Conservation (phyloP, 176 grass and related monocot species). For the Zoysia pacifica region DNA sequence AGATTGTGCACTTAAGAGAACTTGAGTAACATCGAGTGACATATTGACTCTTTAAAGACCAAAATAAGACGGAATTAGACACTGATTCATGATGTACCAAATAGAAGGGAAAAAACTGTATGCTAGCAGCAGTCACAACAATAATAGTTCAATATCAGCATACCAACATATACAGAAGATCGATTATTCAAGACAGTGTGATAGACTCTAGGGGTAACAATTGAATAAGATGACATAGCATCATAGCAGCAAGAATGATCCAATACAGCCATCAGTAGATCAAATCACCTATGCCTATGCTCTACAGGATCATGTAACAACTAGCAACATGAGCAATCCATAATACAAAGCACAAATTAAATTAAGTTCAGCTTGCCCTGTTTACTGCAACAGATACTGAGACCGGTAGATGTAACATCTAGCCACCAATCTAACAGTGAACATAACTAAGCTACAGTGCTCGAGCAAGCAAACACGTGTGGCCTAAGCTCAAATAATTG, state of each 20-base stretch:
- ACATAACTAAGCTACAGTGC: too few relatives aligned
- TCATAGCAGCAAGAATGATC: not conserved
- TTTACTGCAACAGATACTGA: not conserved
- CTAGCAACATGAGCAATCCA: not conserved
- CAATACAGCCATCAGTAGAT: not conserved
- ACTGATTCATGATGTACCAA: not conserved
- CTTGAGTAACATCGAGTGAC: constrained; percentile 78
- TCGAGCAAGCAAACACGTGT: too few relatives aligned
- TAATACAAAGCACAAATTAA: too few relatives aligned
- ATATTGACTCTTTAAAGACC: constrained; percentile 50
- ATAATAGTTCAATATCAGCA: not conserved
- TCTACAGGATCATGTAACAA: not conserved
- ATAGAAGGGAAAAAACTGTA: not conserved
- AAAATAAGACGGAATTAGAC: constrained; percentile 16
- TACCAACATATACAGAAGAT: not conserved
- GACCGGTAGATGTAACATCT: not conserved
- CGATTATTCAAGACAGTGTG: not conserved
- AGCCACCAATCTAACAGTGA: not conserved
- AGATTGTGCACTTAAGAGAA: constrained; percentile 80
- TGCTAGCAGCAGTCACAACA: not conserved
- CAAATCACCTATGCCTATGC: too few relatives aligned
- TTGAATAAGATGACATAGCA: not conserved
- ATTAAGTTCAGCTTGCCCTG: not conserved
- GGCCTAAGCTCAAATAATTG: not conserved
- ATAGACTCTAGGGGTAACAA: not conserved